Evolutionary conservation across 108 stramenopile species (phyloP), one percentile per base, ranked within the genome.

Genomic region (Parietichytrium sp.): DNA sequence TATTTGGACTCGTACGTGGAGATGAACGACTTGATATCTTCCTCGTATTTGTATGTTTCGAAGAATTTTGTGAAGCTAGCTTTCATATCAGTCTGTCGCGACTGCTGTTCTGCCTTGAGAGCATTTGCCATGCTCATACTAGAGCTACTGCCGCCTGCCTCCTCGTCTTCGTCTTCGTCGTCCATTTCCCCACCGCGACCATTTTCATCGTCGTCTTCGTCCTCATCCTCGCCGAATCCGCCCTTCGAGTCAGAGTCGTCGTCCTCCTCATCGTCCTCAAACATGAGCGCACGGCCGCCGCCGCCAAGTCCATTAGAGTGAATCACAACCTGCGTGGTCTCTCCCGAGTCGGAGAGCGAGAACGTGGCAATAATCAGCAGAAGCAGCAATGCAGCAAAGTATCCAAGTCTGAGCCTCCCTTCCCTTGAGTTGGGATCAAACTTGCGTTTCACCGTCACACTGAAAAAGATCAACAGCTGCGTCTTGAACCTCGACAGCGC

Each of bases 401-500:
- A 72, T 8, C 36, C 1, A 25, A 72, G 61, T 6, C 61, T 16
- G 8, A 42, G 36, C 2, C 25, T 72, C 38, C 61, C 61, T 6
- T 33, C 61, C 6, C n/a, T 8, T 42, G 61, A 45, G 6, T 33
- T 45, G 16, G 61, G 36, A 42, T 72, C 61, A 27, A 72, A 72
- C n/a, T 72, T 33, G 23, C 45, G 36, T 16, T 42, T 33, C 38
- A 72, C 61, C 61, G 36, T 72, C 38, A 72, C 61, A 25, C 38
- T 45, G 3, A 72, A 72, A 42, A 72, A 72, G 42, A 72, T 72
- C n/a, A 72, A 25, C 38, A 72, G 38, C 1, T 72, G 61, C 33
- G 61, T 72, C 61, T 72, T 72, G 61, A 72, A 72, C 29, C 61
- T 31, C 42, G 61, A 72, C 38, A 72, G 45, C 13, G 61, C 61